Evolutionary conservation across 371 early-diverging fungal genomes (phyloP), one percentile per base, ranked within the genome.

Genomic region (Dichotomocladium elegans): DNA sequence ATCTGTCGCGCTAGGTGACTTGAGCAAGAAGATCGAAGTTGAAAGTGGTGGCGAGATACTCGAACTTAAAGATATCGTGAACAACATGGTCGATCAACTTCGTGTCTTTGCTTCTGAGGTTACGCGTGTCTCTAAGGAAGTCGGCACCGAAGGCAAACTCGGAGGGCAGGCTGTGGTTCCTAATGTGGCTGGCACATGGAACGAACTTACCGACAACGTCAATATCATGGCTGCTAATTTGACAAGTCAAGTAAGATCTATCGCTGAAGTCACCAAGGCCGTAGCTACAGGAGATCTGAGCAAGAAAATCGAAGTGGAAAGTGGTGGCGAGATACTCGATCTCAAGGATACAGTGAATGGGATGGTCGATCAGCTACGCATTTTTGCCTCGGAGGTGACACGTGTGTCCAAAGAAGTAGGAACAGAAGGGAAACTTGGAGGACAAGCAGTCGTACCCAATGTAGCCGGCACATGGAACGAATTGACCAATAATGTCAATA

Each of bases 141-240:
- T 33, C 2, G 34, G 34, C 34, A 33, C 34, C 1, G 34, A 33
- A 33, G 34, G 34, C 34, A 33, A 33, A 2, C 34, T 33, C n/a
- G 34, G 34, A 2, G 34, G 34, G 2, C 34, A 33, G n/a, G 34
- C 34, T 33, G n/a, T 33, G 2, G 34, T 33, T 1, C 34, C 10
- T 12, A n/a, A n/a, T 33, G 34, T 33, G 10, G 34, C 34, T 33
- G 34, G 34, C 34, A 33, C 34, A n/a, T 33, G 34, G 34, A 33
- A 12, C 12, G 34, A 33, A 2, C n/a, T 33, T 10, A 33, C 1
- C 8, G 72, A 77, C 33, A 81, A 75, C 35, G 77, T 82, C 34
- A 82, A 82, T 35, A 67, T 63, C 17, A 74, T 82, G 82, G 82
- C 82, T 0, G 41, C 63, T 47, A 82, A 82, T 26, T 47, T 82